Evolutionary conservation across 1,284 basidiomycete genomes (phyloP), one percentile per base, ranked within the genome.

Genomic region (Bondarzewia mesenterica): DNA sequence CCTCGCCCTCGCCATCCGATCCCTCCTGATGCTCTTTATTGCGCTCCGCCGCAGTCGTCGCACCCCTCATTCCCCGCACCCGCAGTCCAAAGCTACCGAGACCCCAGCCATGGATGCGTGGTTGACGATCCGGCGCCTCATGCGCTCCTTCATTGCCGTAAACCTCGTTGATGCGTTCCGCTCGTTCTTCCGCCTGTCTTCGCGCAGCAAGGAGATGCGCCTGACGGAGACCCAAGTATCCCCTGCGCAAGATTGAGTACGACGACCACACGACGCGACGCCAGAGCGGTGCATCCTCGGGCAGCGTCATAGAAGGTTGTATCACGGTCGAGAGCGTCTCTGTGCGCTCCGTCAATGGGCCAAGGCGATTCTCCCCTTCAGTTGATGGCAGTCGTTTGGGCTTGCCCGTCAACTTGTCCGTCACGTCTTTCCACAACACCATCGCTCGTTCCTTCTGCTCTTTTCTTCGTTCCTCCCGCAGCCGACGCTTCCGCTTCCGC

Each of bases 11-110:
- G 29, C 29, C n/a, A 32, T 32, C 29, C 12, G 29, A 32, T 32
- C 29, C 2, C 10, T 10, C 42, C 42, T 53, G 10, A 35, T 49
- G 18, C 29, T 48, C 39, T 7, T 37, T 35, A 35, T 36, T n/a
- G n/a, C n/a, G n/a, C n/a, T n/a, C 44, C n/a, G 20, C 44, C 4
- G 20, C 18, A 20, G n/a, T 15, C 3, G 20, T 50, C 50, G 6
- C 45, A 49, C 32, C 51, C 53, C n/a, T 55, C 43, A 44, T 18
- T 22, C 10, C 55, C 35, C 54, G 49, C 52, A 52, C 54, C 40
- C 78, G 70, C 60, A 85, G 68, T 20, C 80, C 80, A 58, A 81
- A 87, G 50, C 77, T 79, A 1, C 87, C 85, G 27, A 89, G 64
- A 0, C 82, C 83, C 85, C 86, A 89, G 1, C 80, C 81, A 16